These are phyloP conservation scores for Penicillium sp. DNA, from an alignment of 2,329 filamentous ascomycete species.

Conservation along the genomic window DNA sequence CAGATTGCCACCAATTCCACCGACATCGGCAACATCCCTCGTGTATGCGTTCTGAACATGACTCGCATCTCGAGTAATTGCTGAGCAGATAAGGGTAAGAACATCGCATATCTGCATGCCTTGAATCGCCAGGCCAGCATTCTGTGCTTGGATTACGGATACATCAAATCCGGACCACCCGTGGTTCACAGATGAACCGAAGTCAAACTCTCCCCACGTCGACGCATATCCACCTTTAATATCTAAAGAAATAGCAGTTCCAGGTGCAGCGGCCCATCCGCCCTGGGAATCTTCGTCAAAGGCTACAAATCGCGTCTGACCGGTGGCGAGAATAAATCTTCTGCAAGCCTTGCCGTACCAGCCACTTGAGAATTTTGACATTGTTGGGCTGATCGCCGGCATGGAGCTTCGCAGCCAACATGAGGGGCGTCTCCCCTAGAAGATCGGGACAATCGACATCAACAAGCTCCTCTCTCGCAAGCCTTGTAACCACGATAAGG, in stretches of 20 bases:
- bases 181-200: slow-evolving; percentile 26
- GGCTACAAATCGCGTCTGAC: slow-evolving; percentile 12
- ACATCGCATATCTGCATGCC: slow-evolving; percentile 38
- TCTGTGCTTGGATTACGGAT: slow-evolving; percentile 33
- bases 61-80: slow-evolving; percentile 25
- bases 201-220: slow-evolving; percentile 38
- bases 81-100: slow-evolving; percentile 28
- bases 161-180: slow-evolving; percentile 35
- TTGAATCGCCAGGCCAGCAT: slow-evolving; percentile 28
- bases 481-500: too few relatives aligned
- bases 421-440: too few relatives aligned
- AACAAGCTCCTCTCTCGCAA: too few relatives aligned
- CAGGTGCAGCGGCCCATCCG: slow-evolving; percentile 30
- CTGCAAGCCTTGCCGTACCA: neutral
- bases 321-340: neutral
- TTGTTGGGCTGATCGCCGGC: too few relatives aligned
- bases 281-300: slow-evolving; percentile 37
- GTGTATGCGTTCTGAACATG: slow-evolving; percentile 35
- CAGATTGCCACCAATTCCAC: slow-evolving; percentile 38
- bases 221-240: slow-evolving; percentile 27
- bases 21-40: slow-evolving; percentile 23
- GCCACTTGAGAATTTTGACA: too few relatives aligned
- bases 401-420: too few relatives aligned
- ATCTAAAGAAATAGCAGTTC: slow-evolving; percentile 25
- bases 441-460: too few relatives aligned